Conservation (phyloP, 768 basidiomycete species). For the Hygrophoropsis aurantiaca region DNA sequence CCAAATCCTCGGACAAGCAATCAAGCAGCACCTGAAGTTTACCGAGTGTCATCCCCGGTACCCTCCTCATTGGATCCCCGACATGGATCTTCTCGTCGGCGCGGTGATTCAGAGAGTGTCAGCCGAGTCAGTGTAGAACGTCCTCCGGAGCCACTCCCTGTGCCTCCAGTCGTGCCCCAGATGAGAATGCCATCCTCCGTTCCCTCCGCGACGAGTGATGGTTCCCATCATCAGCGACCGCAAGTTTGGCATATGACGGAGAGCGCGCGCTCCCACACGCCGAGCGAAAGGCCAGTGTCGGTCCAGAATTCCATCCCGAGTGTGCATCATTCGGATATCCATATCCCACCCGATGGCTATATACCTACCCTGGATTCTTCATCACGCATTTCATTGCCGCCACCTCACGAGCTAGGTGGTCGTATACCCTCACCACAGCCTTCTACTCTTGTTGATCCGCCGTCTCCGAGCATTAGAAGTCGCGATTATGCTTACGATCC, state of each 20-base stretch:
- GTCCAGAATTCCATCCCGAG: conserved; percentile 18
- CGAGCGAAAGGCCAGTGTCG: conserved; percentile 15
- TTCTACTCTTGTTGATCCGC: conserved; percentile 22
- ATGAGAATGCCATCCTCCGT: conserved; percentile 6
- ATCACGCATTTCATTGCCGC: conserved; percentile 44
- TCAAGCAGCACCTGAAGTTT: conserved; percentile 23
- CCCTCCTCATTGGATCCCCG: conserved; percentile 18
- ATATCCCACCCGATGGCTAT: conserved; percentile 47
- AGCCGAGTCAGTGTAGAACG: conserved; percentile 12
- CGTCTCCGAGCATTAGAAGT: conserved; percentile 9
- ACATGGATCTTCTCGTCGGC: conserved; percentile 16
- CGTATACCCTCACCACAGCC: conserved; percentile 25
- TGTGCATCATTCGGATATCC: conserved; percentile 16
- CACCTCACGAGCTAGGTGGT: conserved; percentile 47
- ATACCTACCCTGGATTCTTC: conserved; percentile 44
- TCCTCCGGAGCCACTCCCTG: conserved; percentile 9
- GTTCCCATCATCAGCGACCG: conserved; percentile 9
- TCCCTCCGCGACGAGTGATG: conserved; percentile 7
- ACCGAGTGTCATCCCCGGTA: conserved; percentile 18
- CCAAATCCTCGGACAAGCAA: conserved; percentile 5
- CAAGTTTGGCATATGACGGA: conserved; percentile 15
- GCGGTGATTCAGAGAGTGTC: conserved; percentile 10
- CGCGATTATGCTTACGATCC: conserved; percentile 25
- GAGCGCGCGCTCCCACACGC: conserved; percentile 8
- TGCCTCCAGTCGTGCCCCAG: conserved; percentile 4